A percentile compares a stretch with the other conserved stretches of the same genome.
These are phyloP conservation scores for Phytophthora macrochlamydospora DNA, from an alignment of 352 stramenopile genomes.

Conservation along the genomic window DNA sequence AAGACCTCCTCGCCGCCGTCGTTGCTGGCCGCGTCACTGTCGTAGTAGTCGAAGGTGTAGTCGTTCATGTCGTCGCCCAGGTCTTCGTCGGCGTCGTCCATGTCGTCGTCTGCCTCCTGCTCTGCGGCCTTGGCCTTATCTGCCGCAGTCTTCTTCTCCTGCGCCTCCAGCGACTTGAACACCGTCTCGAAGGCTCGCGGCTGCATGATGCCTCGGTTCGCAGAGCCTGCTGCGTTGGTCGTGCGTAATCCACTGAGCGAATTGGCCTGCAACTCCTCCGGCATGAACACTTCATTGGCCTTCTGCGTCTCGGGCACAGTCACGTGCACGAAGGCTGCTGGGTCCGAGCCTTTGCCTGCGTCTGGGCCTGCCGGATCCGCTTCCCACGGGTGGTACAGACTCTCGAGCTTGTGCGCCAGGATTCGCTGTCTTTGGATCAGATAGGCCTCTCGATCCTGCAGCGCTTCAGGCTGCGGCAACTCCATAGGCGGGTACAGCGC, in stretches of 20 bases:
- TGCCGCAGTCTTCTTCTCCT: slow-evolving; percentile 57
- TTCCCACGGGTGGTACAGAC: slow-evolving; percentile 69
- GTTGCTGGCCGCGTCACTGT: slow-evolving; percentile 72
- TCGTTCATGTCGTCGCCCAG: slow-evolving; percentile 81
- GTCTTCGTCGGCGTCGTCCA: slow-evolving; percentile 72
- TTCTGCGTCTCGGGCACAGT: slow-evolving; percentile 64
- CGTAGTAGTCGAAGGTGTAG: slow-evolving; percentile 85
- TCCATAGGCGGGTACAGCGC: slow-evolving; percentile 67
- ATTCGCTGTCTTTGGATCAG: slow-evolving; percentile 74
- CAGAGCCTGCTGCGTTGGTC: slow-evolving; percentile 7
- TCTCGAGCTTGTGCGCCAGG: slow-evolving; percentile 70
- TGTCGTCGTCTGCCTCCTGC: slow-evolving; percentile 54
- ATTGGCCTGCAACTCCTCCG: slow-evolving; percentile 63
- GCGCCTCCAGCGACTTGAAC: slow-evolving; percentile 71
- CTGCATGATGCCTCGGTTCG: slow-evolving; percentile 58
- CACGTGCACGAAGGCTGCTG: slow-evolving; percentile 63
- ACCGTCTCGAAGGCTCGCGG: slow-evolving; percentile 70
- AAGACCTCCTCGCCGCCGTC: slow-evolving; percentile 79
- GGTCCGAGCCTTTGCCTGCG: slow-evolving; percentile 32
- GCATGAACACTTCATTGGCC: slow-evolving; percentile 64
- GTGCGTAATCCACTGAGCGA: slow-evolving; percentile 53
- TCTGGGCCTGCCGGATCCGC: slow-evolving; percentile 32
- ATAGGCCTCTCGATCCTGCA: slow-evolving; percentile 63
- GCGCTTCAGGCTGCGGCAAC: slow-evolving; percentile 62
- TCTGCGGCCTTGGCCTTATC: slow-evolving; percentile 54